Evolutionary conservation across 106 monocot genomes (phyloP).

Genomic region (Hemerocallis citrina): DNA sequence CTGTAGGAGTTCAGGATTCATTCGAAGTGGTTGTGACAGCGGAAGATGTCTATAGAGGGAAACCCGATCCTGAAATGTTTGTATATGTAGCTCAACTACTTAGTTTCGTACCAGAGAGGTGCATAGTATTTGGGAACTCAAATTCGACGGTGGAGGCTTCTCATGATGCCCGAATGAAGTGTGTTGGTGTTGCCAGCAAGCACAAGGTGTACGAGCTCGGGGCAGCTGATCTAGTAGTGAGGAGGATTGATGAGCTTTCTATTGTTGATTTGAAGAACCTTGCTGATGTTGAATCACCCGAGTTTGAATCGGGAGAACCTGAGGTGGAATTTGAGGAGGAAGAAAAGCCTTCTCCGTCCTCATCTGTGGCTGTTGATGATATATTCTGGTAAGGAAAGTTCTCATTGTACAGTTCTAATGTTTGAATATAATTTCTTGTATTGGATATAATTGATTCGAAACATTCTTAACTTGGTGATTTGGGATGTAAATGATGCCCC

Average conservation of each 20-base stretch:
- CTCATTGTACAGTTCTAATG: slow-evolving; percentile 11
- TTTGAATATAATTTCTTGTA: not conserved
- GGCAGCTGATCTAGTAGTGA: slow-evolving; percentile 80
- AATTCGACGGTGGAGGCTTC: slow-evolving; percentile 90
- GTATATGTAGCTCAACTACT: slow-evolving; percentile 72
- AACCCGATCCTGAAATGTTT: slow-evolving; percentile 98
- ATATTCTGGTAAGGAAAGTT: slow-evolving; percentile 35
- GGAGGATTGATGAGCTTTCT: slow-evolving; percentile 61
- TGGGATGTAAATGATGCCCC: not conserved
- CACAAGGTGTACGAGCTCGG: slow-evolving; percentile 76
- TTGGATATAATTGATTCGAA: slow-evolving; percentile 8
- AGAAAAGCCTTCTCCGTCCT: slow-evolving; percentile 20
- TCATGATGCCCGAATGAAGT: slow-evolving; percentile 90
- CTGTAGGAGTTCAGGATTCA: slow-evolving; percentile 43
- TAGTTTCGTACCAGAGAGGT: slow-evolving; percentile 70
- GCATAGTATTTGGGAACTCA: slow-evolving; percentile 93
- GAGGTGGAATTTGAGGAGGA: slow-evolving; percentile 60
- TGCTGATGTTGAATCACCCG: slow-evolving; percentile 56
- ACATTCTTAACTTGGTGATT: slow-evolving; percentile 4
- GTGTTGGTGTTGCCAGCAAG: slow-evolving; percentile 82
- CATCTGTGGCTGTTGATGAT: slow-evolving; percentile 61
- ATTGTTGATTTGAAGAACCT: slow-evolving; percentile 90
- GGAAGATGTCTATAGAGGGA: slow-evolving; percentile 83
- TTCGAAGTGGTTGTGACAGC: slow-evolving; percentile 55
- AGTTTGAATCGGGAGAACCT: slow-evolving; percentile 44